phyloP scores from a whole-genome alignment of 1,284 basidiomycete genomes.

The Apiotrichum veenhuisii region DNA sequence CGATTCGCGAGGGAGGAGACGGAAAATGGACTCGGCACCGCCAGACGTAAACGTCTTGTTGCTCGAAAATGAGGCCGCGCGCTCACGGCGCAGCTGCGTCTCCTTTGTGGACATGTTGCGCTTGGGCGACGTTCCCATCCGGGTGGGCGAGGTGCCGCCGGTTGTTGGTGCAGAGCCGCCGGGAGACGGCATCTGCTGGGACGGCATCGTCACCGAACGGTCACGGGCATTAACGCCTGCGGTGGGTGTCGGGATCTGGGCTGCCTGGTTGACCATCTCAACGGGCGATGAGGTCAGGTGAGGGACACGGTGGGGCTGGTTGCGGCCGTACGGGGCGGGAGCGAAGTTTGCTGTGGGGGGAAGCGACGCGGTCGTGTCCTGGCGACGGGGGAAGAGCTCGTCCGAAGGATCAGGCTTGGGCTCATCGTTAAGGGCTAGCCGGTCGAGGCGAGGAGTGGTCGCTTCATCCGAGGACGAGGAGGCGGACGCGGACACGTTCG shows the following conservation, averaged over 20 bases:
- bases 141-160: not conserved
- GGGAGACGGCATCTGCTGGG: not conserved
- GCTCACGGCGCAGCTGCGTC: conserved; percentile 37
- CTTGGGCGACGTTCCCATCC: conserved; percentile 4
- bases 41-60: conserved; percentile 67
- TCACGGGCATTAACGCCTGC: not conserved
- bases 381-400: conserved; percentile 64
- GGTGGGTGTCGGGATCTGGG: not conserved
- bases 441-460: conserved; percentile 18
- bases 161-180: not conserved
- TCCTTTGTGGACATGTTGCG: conserved; percentile 26
- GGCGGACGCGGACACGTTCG: not conserved
- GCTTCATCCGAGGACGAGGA: conserved; percentile 26
- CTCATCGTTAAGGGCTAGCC: conserved; percentile 27
- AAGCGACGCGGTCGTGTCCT: conserved; percentile 62
- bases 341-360: conserved; percentile 31
- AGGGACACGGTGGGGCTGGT: not conserved
- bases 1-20: conserved; percentile 89
- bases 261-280: not conserved
- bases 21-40: conserved; percentile 95
- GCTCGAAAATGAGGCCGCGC: conserved; percentile 43
- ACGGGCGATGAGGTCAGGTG: not conserved
- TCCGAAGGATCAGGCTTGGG: conserved; percentile 59
- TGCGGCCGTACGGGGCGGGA: conserved; percentile 12
- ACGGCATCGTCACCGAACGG: conserved; percentile 15